Conservation (phyloP, 192 early-diverging fungal genomes). For the Entomortierella parvispora region DNA sequence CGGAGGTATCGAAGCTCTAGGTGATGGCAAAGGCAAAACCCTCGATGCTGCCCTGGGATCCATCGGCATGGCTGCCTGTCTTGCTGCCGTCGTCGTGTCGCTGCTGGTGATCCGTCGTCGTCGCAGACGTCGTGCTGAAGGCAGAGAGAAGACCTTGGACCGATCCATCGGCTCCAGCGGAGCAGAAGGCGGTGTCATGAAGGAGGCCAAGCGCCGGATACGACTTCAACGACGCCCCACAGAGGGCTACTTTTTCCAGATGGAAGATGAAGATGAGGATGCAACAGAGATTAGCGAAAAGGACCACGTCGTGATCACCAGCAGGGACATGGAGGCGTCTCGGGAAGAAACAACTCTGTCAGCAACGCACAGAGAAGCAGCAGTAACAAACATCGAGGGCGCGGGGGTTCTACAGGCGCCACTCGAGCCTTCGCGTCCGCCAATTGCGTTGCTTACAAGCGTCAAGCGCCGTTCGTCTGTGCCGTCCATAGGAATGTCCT, state of each 20-base stretch:
- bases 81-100: conserved; percentile 15
- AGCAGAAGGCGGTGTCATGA: conserved; percentile 17
- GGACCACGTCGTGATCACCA: not conserved
- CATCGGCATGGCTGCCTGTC: conserved; percentile 5
- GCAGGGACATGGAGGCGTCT: not conserved
- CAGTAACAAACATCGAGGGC: not conserved
- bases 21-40: not conserved
- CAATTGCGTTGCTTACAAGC: not conserved
- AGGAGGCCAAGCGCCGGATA: conserved; percentile 17
- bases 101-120: conserved; percentile 24
- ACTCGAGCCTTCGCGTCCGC: not conserved
- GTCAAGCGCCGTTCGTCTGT: not conserved
- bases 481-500: conserved; percentile 1
- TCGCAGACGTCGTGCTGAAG: conserved; percentile 1
- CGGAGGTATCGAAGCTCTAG: not conserved
- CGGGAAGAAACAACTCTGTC: not conserved
- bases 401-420: not conserved
- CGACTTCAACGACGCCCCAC: conserved; percentile 3
- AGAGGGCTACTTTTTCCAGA: conserved; percentile 33
- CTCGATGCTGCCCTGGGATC: conserved; percentile 8
- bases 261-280: conserved; percentile 23
- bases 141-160: not conserved
- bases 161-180: not conserved
- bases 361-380: not conserved
- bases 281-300: not conserved